Percentiles rank a stretch among this genome's conserved stretches.
These are phyloP conservation scores for Mucor piriformis DNA, from an alignment of 371 early-diverging fungal genomes.

Conservation along the genomic window DNA sequence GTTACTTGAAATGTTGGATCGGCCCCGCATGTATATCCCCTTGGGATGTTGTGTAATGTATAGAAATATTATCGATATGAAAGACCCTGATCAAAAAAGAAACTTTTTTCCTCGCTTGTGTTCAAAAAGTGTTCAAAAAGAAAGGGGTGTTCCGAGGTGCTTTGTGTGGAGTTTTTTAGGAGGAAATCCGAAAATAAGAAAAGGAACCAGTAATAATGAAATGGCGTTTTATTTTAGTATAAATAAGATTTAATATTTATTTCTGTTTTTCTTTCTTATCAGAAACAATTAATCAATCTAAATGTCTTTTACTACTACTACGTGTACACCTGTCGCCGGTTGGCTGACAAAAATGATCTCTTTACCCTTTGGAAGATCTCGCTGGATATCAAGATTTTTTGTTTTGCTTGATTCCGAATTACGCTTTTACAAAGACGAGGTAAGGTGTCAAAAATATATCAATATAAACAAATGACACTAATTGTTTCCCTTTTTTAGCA, in stretches of 20 bases:
- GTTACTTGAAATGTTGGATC: neutral
- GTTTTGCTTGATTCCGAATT: constrained; percentile 31
- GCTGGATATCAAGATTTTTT: constrained; percentile 31
- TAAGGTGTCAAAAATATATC: neutral
- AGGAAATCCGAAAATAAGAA: neutral
- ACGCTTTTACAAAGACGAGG: constrained; percentile 29
- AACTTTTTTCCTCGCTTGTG: no score
- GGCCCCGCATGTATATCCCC: neutral
- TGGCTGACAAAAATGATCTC: constrained; percentile 26
- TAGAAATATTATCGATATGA: neutral
- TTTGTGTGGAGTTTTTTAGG: neutral
- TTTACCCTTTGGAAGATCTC: constrained; percentile 25
- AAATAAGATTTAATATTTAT: neutral
- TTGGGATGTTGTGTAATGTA: neutral
- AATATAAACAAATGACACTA: neutral
- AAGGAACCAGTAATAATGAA: constrained; percentile 1
- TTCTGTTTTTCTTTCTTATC: neutral
- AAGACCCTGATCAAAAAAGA: no score
- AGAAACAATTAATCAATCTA: neutral
- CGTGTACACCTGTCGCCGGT: constrained; percentile 20
- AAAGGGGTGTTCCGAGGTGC: neutral
- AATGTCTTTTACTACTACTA: neutral
- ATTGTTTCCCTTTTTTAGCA: constrained; percentile 4
- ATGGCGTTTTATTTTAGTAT: neutral
- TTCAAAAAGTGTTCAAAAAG: neutral